Base-by-base conservation (phyloP, 257 asterid genomes). In the Coffea eugenioides region DNA sequence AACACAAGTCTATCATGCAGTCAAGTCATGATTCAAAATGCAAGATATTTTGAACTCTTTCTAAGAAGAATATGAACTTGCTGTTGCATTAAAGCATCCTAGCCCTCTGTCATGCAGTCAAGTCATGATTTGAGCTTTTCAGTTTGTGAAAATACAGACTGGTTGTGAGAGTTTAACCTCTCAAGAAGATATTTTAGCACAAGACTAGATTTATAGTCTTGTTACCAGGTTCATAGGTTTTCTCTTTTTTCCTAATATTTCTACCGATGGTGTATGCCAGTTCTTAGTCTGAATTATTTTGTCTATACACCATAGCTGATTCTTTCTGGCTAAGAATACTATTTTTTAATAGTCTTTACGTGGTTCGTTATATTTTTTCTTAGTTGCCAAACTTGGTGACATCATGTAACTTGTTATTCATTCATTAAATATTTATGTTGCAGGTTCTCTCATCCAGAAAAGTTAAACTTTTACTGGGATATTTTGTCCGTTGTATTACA, bases 401-500 rank as follows among this genome's bases (percentile, higher is more conserved):
- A 56, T 20, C 41, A 8, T 43, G 39, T 74, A 52, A 12, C 11
- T n/a, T 64, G 34, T 67, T 43, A 69, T 46, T 80, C 71, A 16
- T 72, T 23, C 31, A n/a, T 13, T 43, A 27, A 36, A 70, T 18
- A 67, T 70, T 31, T 6, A 74, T 72, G 46, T 84, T 75, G 79
- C 93, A 95, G 99, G 99, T 93, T 83, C 94, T 95, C 67, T 84
- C 94, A 25, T 92, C 97, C 71, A 89, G 98, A 88, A 93, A 91
- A 74, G 98, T 93, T 59, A 86, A 91, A 85, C 98, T 95, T 81
- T 65, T 91, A 57, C 88, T 95, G 86, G 98, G 99, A 72, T 93
- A 91, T 82, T 86, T 88, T 88, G 99, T 95, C 76, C 89, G 87
- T 69, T 81, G 90, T 81, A 89, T 93, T 78, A 93, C 83, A 84